Conservation (phyloP, 225 moss, liverwort and hornwort species). For the Sphagnum contortum region DNA sequence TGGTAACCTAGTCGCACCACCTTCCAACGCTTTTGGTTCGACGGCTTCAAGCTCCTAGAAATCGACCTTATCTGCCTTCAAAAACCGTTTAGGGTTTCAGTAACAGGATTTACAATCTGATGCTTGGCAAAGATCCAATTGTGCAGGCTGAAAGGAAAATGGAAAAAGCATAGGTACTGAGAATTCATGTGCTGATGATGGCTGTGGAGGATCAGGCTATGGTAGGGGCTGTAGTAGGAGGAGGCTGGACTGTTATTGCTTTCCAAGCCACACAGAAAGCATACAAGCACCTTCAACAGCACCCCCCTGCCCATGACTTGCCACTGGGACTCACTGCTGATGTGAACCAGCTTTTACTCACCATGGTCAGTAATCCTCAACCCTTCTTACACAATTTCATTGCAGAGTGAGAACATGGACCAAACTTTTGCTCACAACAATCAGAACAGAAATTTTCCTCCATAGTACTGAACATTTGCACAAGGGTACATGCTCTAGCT, state of each 20-base stretch:
- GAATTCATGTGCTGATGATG: constrained; percentile 1
- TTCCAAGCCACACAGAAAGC: constrained; percentile 39
- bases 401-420: not conserved
- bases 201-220: constrained; percentile 35
- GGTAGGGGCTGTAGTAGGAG: constrained; percentile 55
- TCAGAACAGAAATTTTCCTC: not conserved
- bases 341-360: constrained; percentile 64
- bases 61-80: not conserved
- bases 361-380: constrained; percentile 30
- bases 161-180: too few species aligned
- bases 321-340: constrained; percentile 61
- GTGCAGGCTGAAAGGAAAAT: not conserved
- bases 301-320: constrained; percentile 66
- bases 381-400: not conserved
- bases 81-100: not conserved
- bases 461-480: not conserved
- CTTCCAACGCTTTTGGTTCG: not conserved
- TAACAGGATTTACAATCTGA: too few species aligned
- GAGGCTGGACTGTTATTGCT: constrained; percentile 43
- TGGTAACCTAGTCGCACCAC: not conserved
- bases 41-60: not conserved
- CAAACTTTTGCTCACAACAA: too few species aligned
- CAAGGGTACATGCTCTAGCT: not conserved
- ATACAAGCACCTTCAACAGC: constrained; percentile 42
- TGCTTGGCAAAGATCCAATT: not conserved